Evolutionary conservation across 2,329 filamentous ascomycete species (phyloP).

Genomic region (Xylaria sp.): DNA sequence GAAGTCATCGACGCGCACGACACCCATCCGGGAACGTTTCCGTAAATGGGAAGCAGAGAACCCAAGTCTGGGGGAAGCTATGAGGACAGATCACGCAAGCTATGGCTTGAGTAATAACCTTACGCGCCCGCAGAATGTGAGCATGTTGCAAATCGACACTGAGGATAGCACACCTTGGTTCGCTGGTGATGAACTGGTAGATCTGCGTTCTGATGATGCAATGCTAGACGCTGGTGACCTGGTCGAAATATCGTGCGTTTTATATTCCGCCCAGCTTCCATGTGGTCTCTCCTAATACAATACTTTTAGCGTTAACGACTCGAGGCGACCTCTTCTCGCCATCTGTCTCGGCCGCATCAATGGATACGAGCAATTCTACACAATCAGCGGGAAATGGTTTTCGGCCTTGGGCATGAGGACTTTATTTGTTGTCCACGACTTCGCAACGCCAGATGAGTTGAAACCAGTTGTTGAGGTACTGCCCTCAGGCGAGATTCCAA

Average conservation of each 20-base stretch:
- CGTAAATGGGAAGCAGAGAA: slow-evolving; percentile 56
- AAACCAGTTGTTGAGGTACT: slow-evolving; percentile 54
- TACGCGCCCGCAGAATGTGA: slow-evolving; percentile 51
- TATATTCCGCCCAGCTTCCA: neutral
- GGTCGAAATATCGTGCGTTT: slow-evolving; percentile 58
- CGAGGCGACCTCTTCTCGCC: slow-evolving; percentile 60
- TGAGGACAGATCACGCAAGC: slow-evolving; percentile 47
- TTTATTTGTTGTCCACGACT: slow-evolving; percentile 62
- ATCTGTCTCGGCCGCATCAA: slow-evolving; percentile 64
- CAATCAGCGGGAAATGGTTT: slow-evolving; percentile 62
- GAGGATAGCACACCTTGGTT: slow-evolving; percentile 46
- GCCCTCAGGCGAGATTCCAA: slow-evolving; percentile 46
- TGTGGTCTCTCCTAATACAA: slow-evolving; percentile 29
- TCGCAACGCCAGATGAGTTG: slow-evolving; percentile 56
- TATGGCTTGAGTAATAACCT: slow-evolving; percentile 50
- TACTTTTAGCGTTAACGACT: slow-evolving; percentile 48
- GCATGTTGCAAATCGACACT: slow-evolving; percentile 46
- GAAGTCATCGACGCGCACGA: slow-evolving; percentile 14
- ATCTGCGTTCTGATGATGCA: slow-evolving; percentile 49
- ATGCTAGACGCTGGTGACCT: slow-evolving; percentile 59
- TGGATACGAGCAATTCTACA: slow-evolving; percentile 65
- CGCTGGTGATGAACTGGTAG: slow-evolving; percentile 52
- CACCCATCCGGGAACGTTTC: slow-evolving; percentile 55
- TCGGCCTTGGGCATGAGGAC: slow-evolving; percentile 55
- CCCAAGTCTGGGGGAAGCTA: slow-evolving; percentile 37